These are phyloP conservation scores for Rhizopus microsporus DNA, from an alignment of 371 early-diverging fungal species.

Conservation along the genomic window DNA sequence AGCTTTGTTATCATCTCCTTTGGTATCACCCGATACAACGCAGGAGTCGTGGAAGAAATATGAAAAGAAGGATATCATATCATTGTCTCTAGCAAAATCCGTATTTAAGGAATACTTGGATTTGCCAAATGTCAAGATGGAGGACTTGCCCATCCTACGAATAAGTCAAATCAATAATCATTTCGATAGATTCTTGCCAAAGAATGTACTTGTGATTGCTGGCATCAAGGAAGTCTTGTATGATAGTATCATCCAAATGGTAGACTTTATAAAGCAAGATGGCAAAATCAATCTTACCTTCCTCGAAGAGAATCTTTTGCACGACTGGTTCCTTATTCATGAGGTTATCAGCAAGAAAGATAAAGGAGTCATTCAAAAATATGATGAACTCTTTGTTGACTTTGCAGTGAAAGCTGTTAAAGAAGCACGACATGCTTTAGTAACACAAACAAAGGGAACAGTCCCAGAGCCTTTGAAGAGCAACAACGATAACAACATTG, in stretches of 20 bases:
- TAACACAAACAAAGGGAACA: no score
- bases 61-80: slow-evolving; percentile 33
- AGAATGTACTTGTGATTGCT: slow-evolving; percentile 32
- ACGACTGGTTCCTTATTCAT: slow-evolving; percentile 47
- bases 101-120: slow-evolving; percentile 40
- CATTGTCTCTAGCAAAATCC: slow-evolving; percentile 21
- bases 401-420: slow-evolving; percentile 23
- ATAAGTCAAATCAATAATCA: slow-evolving; percentile 20
- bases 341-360: slow-evolving; percentile 38
- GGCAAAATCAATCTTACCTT: slow-evolving; percentile 23
- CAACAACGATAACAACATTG: not conserved
- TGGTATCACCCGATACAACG: slow-evolving; percentile 30
- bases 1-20: slow-evolving; percentile 32
- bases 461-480: not conserved
- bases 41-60: slow-evolving; percentile 33
- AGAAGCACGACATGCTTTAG: not conserved
- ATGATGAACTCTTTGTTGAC: slow-evolving; percentile 33
- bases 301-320: slow-evolving; percentile 33
- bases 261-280: slow-evolving; percentile 21
- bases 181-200: slow-evolving; percentile 36
- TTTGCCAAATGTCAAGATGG: slow-evolving; percentile 23
- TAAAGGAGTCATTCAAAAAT: slow-evolving; percentile 24
- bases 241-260: slow-evolving; percentile 34
- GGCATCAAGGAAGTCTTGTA: slow-evolving; percentile 45
- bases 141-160: slow-evolving; percentile 29